Percentiles rank a stretch among this genome's conserved stretches.
Evolutionary conservation across 768 basidiomycete genomes (phyloP).

Genomic region (Termitomyces sp.): DNA sequence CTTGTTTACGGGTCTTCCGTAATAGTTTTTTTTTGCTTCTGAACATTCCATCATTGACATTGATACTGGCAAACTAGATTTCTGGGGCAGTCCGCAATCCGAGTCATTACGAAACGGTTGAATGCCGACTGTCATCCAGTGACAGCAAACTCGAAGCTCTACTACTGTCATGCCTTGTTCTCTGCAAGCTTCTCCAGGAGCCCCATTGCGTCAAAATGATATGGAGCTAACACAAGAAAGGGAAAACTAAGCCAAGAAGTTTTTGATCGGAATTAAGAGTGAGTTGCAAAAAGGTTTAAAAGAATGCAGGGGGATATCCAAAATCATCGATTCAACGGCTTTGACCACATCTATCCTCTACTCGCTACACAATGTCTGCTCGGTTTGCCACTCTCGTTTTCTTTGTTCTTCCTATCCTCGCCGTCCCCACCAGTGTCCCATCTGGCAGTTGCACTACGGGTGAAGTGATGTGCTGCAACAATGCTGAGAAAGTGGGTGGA

Average conservation of each 20-base stretch:
- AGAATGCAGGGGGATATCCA: not conserved
- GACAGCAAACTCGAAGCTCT: no score
- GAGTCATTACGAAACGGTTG: no score
- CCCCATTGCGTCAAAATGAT: not conserved
- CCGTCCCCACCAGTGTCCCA: not conserved
- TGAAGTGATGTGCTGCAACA: not conserved
- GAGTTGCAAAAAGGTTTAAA: not conserved
- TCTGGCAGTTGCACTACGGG: not conserved
- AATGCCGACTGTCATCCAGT: no score
- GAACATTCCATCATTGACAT: no score
- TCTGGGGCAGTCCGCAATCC: no score
- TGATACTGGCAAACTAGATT: no score
- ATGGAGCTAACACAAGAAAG: not conserved
- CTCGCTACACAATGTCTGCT: not conserved
- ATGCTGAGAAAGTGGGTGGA: not conserved
- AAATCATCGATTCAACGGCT: not conserved
- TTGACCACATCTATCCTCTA: not conserved
- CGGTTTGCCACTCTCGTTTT: not conserved
- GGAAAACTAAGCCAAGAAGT: not conserved
- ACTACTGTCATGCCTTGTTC: no score
- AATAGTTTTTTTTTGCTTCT: no score
- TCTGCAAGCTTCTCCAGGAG: no score
- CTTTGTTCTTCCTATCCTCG: not conserved
- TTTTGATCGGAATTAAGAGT: not conserved
- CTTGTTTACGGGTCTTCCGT: no score